Conservation (phyloP, 305 asterid species). For the Fraxinus sp. region DNA sequence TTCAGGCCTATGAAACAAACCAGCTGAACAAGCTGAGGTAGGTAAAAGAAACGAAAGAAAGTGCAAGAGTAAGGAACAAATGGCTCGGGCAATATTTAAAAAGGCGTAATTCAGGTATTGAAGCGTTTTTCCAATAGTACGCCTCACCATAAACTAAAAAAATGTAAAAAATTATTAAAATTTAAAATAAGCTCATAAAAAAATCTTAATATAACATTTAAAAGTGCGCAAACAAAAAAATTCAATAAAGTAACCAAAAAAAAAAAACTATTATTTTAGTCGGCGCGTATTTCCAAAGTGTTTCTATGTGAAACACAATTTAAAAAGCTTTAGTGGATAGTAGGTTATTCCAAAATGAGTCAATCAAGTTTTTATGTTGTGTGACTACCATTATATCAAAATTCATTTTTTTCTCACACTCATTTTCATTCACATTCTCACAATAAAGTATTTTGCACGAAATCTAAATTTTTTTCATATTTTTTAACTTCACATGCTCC, state of each 20-base stretch:
- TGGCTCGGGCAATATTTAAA: neutral
- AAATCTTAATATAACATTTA: neutral
- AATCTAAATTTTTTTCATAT: too few relatives aligned
- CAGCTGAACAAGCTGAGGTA: neutral
- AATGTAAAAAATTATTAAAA: too few relatives aligned
- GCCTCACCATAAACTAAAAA: neutral
- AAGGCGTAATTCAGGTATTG: neutral
- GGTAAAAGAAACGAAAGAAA: neutral
- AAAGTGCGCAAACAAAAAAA: neutral
- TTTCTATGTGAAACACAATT: neutral
- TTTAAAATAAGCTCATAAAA: too few relatives aligned
- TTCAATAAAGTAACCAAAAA: neutral
- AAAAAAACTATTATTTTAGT: neutral
- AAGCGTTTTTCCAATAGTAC: neutral
- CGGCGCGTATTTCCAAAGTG: neutral
- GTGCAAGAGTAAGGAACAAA: neutral
- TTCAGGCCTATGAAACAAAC: neutral
- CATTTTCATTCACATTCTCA: too few relatives aligned
- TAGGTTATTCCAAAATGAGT: neutral
- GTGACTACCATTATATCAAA: neutral
- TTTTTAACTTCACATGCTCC: too few relatives aligned
- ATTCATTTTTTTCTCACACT: too few relatives aligned
- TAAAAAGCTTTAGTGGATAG: neutral
- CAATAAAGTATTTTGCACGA: too few relatives aligned
- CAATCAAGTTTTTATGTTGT: neutral